These are phyloP conservation scores for Medicago lupulina DNA, from an alignment of 306 rosid species.

Conservation along the genomic window DNA sequence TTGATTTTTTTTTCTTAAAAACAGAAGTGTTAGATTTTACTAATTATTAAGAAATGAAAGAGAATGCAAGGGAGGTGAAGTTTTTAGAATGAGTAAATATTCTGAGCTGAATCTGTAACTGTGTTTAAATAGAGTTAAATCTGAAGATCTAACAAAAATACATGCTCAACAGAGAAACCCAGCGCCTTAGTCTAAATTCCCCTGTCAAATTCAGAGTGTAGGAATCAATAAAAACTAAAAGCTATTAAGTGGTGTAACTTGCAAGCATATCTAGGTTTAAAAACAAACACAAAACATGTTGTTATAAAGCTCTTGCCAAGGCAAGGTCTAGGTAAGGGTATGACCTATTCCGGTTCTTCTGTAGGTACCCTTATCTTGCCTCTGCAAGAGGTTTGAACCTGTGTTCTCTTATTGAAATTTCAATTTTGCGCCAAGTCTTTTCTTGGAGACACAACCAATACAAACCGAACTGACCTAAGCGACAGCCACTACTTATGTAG, in stretches of 20 bases:
- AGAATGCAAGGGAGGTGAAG: constrained; percentile 13
- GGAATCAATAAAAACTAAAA: background rate
- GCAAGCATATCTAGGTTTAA: background rate
- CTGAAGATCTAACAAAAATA: constrained; percentile 2
- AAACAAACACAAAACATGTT: background rate
- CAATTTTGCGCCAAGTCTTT: background rate
- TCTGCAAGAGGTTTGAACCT: background rate
- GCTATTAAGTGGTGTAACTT: background rate
- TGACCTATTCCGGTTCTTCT: background rate
- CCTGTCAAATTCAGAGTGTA: background rate
- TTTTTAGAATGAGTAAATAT: background rate
- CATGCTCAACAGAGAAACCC: constrained; percentile 1
- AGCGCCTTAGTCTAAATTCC: background rate
- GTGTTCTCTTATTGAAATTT: background rate
- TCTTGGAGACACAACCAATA: background rate
- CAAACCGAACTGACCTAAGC: background rate
- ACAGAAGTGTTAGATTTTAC: constrained; percentile 5
- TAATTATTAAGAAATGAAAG: background rate
- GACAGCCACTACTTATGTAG: background rate
- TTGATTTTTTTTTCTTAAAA: background rate
- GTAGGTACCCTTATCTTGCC: background rate
- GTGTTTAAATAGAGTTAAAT: constrained; percentile 5
- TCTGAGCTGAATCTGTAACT: background rate
- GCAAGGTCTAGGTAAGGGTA: background rate
- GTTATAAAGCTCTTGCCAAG: background rate